Base-by-base conservation (phyloP, 2,329 filamentous ascomycete species). In the Sporothrix protearum region DNA sequence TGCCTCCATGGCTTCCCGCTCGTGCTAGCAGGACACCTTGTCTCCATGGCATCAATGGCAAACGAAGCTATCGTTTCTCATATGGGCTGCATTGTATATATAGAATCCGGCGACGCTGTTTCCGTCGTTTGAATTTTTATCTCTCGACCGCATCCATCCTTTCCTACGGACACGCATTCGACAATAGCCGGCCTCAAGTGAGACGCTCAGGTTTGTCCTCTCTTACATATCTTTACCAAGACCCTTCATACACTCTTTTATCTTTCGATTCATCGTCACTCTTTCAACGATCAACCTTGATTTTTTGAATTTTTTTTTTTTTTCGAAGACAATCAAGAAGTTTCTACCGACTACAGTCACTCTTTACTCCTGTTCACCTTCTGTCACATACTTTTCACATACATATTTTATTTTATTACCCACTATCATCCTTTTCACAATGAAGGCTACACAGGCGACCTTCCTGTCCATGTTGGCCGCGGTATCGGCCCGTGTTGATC, bases 21-120 rank as follows among this genome's bases (percentile, higher is more conserved):
- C 14, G 36, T 42, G 4, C 59, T 28, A 45, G 36, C n/a, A 45
- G 12, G 59, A 64, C 36, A 28, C 59, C n/a, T 45, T 25, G 33
- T 64, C 59, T 28, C 22, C 22, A 19, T 28, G 36, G 36, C 36
- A 45, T 39, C 45, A 9, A 22, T 22, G 8, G 59, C 14, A 63
- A 45, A 45, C 59, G 36, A 30, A 36, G 33, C 30, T 45, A 28
- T 55, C n/a, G 59, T 16, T 28, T 28, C 66, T 55, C 30, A 16
- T n/a, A 33, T 42, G 53, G 53, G 10, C 36, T 25, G 22, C 22
- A 47, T 64, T 36, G 70, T 71, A 71, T 71, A 71, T 71, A 71
- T 71, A 71, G 70, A 71, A 64, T 71, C 70, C 55, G 36, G 59
- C 14, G 45, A 69, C 70, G 55, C 55, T 64, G 70, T 69, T 61